Evolutionary conservation across 2,329 filamentous ascomycete genomes (phyloP), one percentile per base, ranked within the genome.

Genomic region (Apiospora marii): DNA sequence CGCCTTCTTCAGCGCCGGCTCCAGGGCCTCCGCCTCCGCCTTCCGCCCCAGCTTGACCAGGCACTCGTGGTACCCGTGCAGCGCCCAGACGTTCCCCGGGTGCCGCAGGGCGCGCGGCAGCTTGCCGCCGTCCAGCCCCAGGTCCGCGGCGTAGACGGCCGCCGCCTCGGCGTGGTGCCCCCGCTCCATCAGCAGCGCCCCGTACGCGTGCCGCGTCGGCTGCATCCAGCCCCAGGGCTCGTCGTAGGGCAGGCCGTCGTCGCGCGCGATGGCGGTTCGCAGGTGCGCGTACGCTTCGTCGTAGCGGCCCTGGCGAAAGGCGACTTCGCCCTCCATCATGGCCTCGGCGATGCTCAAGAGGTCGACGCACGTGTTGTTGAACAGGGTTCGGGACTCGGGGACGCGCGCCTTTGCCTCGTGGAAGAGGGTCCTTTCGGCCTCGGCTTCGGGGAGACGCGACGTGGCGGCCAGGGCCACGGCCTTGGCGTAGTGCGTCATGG

Each of bases 191-290:
- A 93, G 79, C 4, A 95, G 83, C 0, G 92, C 92, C 1, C 90
- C 92, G 69, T 92, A 92, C 0, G 92, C 92, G 79, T 94, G 92
- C 3, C 92, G 85, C 0, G 90, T 88, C 0, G 92, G 92, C 78
- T 93, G 91, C 92, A 94, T 94, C 92, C 92, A 94, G 0, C 91
- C 91, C 92, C 92, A 94, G 0, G 93, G 93, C 79, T 95, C 93
- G 68, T 92, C 91, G 74, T 93, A 94, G 0, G 89, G 90, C 41
- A 94, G 84, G 0, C 80, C 81, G 76, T 93, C 92, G 74, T 93
- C 91, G 2, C 88, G 84, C 0, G 82, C 78, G 30, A 93, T 89
- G 0, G 92, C 87, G 14, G 83, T 83, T 1, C 87, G 85, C 3
- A 95, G 83, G 70, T 89, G 85, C 3, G 82, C 77, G 77, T 93